Evolutionary conservation across 306 rosid genomes (phyloP), one percentile per base, ranked within the genome.

Genomic region (Prunus davidiana): DNA sequence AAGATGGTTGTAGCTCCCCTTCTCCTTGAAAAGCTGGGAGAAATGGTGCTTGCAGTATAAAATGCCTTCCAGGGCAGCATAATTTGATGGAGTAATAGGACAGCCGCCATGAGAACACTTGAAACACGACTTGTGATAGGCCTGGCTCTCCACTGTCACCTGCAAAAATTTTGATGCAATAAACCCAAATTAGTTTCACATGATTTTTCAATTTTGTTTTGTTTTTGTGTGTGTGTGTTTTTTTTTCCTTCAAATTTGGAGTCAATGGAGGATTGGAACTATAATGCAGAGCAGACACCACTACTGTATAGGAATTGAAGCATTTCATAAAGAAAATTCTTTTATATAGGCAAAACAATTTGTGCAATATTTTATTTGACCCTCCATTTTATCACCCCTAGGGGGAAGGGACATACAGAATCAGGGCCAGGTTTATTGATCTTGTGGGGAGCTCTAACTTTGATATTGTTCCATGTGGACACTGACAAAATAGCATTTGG

Each of bases 81-180:
- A 90, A 86, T 89, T 94, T 2, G 98, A 92, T 51, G 97, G 97
- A 1, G 96, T 79, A 81, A 95, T 80, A 60, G 97, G 83, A 75
- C 97, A 94, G 52, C 98, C 97, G 11, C 98, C 98, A 20, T 94
- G 96, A 22, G 98, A 94, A 80, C 98, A 92, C 86, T 95, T 95
- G 83, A 93, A 91, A 79, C 97, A 91, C 56, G 93, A 88, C 81
- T 93, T 93, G 80, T 93, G 98, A 77, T 89, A 95, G 64, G 90
- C 78, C 76, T 89, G 96, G 54, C 93, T 85, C 80, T 94, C 98
- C 77, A 94, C 98, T n/a, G 96, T 91, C 80, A 94, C 98, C 98
- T 95, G 78, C 57, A 86, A 69, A 64, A 50, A 20, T 63, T 69
- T 69, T 60, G 49, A 41, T 45, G 6, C 20, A 38, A 28, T 52